phyloP scores from a whole-genome alignment of 768 basidiomycete genomes.

The Agrocybe praecox region DNA sequence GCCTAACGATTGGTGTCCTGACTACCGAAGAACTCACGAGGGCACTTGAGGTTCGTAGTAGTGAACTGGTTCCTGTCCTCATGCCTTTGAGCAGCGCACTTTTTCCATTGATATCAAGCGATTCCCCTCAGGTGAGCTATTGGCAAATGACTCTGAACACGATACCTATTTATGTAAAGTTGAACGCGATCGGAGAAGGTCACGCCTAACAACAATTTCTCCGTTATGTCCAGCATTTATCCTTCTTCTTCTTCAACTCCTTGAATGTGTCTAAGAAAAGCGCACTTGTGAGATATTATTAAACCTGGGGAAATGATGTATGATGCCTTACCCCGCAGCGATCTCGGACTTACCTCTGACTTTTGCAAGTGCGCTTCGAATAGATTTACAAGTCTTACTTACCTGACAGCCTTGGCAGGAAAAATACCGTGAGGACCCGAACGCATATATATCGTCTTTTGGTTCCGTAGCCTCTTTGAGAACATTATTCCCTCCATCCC shows the following conservation, averaged over 20 bases:
- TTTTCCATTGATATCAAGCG: no score
- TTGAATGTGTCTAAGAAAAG: not conserved
- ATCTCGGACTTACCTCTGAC: conserved; percentile 14
- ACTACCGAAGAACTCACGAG: not conserved
- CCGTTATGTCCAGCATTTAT: not conserved
- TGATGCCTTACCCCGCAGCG: not conserved
- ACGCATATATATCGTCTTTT: conserved; percentile 4
- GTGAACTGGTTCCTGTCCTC: not conserved
- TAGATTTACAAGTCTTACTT: not conserved
- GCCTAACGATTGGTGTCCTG: not conserved
- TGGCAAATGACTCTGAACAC: not conserved
- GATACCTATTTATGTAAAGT: not conserved
- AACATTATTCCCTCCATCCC: conserved; percentile 15
- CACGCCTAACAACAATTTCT: not conserved
- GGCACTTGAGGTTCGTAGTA: not conserved
- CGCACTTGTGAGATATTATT: not conserved
- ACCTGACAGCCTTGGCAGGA: conserved; percentile 4
- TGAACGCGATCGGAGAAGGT: not conserved
- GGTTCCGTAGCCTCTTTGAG: conserved; percentile 8
- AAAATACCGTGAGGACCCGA: conserved; percentile 2
- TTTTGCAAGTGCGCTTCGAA: not conserved
- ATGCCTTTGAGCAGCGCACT: no score
- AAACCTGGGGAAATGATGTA: not conserved
- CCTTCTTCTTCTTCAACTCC: not conserved
- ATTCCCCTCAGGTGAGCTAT: not conserved